These are phyloP conservation scores for Dactylorhiza incarnata DNA, from an alignment of 106 monocot species.

Conservation along the genomic window DNA sequence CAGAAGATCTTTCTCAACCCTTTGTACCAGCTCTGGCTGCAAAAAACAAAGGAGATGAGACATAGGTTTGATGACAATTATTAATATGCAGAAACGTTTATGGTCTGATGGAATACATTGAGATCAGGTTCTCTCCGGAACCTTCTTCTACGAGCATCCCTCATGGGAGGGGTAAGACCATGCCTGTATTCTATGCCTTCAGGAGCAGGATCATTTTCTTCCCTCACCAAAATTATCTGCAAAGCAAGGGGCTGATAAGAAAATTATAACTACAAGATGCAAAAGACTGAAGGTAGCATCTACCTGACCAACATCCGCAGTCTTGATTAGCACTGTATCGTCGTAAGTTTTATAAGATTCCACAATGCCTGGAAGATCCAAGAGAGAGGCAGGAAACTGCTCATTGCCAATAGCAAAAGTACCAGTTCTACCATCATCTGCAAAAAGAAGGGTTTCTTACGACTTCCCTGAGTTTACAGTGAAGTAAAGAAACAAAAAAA, in stretches of 20 bases:
- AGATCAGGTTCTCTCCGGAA: constrained; percentile 96
- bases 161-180: constrained; percentile 95
- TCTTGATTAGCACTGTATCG: constrained; percentile 80
- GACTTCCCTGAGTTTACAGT: neutral
- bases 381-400: constrained; percentile 66
- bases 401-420: constrained; percentile 78
- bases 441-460: neutral
- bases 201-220: constrained; percentile 70
- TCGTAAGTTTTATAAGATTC: constrained; percentile 99
- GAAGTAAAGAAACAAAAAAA: neutral
- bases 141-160: constrained; percentile 76
- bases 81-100: neutral
- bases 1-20: constrained; percentile 70
- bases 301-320: constrained; percentile 92
- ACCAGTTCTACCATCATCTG: constrained; percentile 92
- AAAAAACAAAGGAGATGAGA: constrained; percentile 6
- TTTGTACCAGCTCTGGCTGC: constrained; percentile 81
- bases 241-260: neutral
- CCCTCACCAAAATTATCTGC: constrained; percentile 90
- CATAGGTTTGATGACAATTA: neutral
- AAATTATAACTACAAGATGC: neutral
- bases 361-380: constrained; percentile 82
- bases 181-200: constrained; percentile 89
- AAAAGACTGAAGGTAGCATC: neutral
- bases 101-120: constrained; percentile 43